Conservation (phyloP, 2,329 filamentous ascomycete genomes). For the Hymenoscyphus fraxineus region DNA sequence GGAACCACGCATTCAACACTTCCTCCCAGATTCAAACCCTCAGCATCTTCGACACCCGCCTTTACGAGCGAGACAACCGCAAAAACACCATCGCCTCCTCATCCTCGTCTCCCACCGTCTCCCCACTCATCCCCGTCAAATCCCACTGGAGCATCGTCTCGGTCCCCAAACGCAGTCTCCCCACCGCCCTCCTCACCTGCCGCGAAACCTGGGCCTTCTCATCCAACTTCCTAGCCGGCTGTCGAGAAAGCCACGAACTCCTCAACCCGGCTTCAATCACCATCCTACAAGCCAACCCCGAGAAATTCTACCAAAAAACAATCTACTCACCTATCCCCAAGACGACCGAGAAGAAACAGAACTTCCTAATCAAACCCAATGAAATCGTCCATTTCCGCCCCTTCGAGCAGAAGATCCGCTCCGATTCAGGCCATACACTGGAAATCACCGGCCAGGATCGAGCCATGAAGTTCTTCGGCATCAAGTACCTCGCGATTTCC, state of each 20-base stretch:
- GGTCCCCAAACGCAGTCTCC: not conserved
- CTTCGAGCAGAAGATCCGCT: too few species aligned
- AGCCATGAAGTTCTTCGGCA: not conserved
- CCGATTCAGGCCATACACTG: not conserved
- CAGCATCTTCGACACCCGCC: slow-evolving; percentile 2
- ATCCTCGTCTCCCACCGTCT: not conserved
- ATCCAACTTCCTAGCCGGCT: not conserved
- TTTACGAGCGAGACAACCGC: not conserved
- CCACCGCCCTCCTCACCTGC: not conserved
- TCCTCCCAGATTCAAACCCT: not conserved
- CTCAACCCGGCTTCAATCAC: not conserved
- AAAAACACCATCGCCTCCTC: too few species aligned
- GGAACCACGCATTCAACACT: not conserved
- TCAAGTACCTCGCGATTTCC: not conserved
- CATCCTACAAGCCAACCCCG: not conserved
- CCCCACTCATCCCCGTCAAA: not conserved
- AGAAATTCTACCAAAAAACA: not conserved
- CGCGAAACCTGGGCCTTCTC: not conserved
- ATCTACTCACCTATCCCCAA: not conserved
- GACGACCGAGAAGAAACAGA: not conserved
- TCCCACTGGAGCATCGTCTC: slow-evolving; percentile 3
- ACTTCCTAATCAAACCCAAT: not conserved
- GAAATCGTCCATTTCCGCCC: not conserved
- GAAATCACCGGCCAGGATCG: not conserved
- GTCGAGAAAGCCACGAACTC: not conserved